phyloP scores from a whole-genome alignment of 2,329 filamentous ascomycete genomes.

The Pyricularia sp. region DNA sequence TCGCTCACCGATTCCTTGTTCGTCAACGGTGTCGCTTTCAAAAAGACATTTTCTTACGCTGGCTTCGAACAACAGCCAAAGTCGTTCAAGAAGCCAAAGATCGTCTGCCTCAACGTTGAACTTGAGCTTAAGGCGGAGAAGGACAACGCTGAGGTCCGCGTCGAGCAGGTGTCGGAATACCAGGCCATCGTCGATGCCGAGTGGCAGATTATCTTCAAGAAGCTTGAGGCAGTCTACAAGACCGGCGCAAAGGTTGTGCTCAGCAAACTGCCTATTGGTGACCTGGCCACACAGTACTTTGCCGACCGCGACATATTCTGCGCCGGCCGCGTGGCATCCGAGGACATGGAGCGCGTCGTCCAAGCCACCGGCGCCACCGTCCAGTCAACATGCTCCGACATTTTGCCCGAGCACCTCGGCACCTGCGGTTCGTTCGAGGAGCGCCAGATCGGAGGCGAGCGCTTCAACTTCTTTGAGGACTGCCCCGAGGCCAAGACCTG shows the following conservation, averaged over 20 bases:
- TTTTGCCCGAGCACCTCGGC: conserved; percentile 76
- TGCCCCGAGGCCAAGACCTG: conserved; percentile 94
- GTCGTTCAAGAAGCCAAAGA: conserved; percentile 84
- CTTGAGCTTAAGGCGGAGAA: conserved; percentile 97
- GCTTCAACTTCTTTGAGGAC: conserved; percentile 97
- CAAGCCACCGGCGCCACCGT: conserved; percentile 85
- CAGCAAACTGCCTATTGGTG: conserved; percentile 92
- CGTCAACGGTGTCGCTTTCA: conserved; percentile 96
- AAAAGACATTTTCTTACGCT: conserved; percentile 98
- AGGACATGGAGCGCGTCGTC: conserved; percentile 92
- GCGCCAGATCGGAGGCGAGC: conserved; percentile 90
- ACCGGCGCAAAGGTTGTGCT: conserved; percentile 91
- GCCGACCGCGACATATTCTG: conserved; percentile 98
- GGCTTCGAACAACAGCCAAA: conserved; percentile 99
- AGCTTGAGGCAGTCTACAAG: conserved; percentile 87
- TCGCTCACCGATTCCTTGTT: conserved; percentile 93
- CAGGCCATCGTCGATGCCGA: conserved; percentile 98
- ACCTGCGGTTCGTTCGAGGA: conserved; percentile 87
- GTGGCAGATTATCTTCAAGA: conserved; percentile 99
- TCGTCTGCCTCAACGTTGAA: conserved; percentile 95
- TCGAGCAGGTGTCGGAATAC: conserved; percentile 97
- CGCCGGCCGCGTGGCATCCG: conserved; percentile 77
- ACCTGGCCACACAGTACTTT: conserved; percentile 95
- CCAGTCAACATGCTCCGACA: conserved; percentile 95
- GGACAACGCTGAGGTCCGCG: conserved; percentile 95